phyloP scores from a whole-genome alignment of 148 eudicot species.

The Arbutus unedo region DNA sequence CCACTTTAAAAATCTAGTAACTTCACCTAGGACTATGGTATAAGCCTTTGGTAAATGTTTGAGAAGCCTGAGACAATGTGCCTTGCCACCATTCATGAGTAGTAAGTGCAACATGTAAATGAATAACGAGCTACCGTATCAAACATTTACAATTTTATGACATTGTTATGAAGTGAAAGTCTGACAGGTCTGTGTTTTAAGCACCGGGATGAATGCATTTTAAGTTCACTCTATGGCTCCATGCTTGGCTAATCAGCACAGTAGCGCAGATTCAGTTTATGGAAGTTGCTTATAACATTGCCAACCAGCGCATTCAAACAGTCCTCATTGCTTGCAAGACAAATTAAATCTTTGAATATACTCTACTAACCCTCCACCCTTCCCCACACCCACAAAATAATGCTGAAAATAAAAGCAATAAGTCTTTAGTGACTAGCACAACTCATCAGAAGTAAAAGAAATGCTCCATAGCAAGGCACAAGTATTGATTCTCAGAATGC shows the following conservation, averaged over 20 bases:
- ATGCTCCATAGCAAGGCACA: neutral
- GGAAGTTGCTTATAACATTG: neutral
- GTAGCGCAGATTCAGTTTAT: neutral
- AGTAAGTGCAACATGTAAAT: neutral
- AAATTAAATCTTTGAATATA: neutral
- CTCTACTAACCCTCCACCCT: neutral
- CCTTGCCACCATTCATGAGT: neutral
- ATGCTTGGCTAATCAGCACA: slow-evolving; percentile 10
- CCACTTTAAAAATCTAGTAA: neutral
- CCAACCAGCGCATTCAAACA: neutral
- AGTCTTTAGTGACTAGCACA: neutral
- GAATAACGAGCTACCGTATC: neutral
- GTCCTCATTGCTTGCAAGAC: neutral
- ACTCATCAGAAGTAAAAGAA: neutral
- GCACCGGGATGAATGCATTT: neutral
- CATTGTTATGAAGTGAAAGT: neutral
- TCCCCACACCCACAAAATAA: neutral
- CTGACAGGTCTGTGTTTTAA: neutral
- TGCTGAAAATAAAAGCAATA: neutral
- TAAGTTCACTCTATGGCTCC: neutral
- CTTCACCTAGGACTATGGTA: neutral
- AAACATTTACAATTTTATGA: neutral
- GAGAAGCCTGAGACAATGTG: neutral
- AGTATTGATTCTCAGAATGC: neutral
- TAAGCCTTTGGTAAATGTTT: neutral